Percentiles rank a stretch among this genome's conserved stretches.
Evolutionary conservation across 2,329 filamentous ascomycete species (phyloP).

Genomic region (Dendrostoma leiphaemia): DNA sequence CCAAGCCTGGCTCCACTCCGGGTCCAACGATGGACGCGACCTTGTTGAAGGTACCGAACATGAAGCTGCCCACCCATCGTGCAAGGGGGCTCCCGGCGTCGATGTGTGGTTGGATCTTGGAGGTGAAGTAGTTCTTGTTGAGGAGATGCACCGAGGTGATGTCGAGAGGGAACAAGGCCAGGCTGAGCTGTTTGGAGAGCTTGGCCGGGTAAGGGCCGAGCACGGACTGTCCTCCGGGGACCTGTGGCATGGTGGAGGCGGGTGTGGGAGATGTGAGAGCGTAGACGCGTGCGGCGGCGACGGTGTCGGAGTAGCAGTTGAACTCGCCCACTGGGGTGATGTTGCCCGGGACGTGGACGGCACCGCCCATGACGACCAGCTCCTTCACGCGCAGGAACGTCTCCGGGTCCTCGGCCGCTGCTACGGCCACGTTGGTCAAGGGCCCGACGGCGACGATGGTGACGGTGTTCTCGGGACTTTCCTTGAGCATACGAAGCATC

Average conservation of each 20-base stretch:
- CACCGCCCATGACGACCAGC: conserved; percentile 92
- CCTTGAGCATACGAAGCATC: conserved; percentile 80
- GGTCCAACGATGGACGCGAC: conserved; percentile 62
- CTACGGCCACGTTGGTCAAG: conserved; percentile 88
- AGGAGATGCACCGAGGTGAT: conserved; percentile 72
- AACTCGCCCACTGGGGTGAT: conserved; percentile 86
- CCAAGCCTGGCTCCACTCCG: conserved; percentile 57
- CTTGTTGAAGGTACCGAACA: conserved; percentile 68
- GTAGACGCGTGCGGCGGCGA: conserved; percentile 74
- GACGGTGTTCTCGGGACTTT: conserved; percentile 80
- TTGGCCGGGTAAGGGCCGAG: conserved; percentile 62
- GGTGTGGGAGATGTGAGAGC: conserved; percentile 74
- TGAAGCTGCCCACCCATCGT: conserved; percentile 70
- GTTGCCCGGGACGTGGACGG: conserved; percentile 77
- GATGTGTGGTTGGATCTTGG: conserved; percentile 53
- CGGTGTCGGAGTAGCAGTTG: conserved; percentile 87
- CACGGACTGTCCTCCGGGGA: conserved; percentile 47
- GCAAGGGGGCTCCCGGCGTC: conserved; percentile 69
- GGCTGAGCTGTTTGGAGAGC: conserved; percentile 61
- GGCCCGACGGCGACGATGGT: conserved; percentile 90
- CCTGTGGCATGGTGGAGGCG: conserved; percentile 74
- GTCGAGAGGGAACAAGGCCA: conserved; percentile 74
- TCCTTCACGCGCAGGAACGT: conserved; percentile 88
- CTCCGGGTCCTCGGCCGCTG: conserved; percentile 83
- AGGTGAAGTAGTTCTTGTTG: conserved; percentile 56